Conservation (phyloP, 169 alveolate species). For the Eimeria necatrix region DNA sequence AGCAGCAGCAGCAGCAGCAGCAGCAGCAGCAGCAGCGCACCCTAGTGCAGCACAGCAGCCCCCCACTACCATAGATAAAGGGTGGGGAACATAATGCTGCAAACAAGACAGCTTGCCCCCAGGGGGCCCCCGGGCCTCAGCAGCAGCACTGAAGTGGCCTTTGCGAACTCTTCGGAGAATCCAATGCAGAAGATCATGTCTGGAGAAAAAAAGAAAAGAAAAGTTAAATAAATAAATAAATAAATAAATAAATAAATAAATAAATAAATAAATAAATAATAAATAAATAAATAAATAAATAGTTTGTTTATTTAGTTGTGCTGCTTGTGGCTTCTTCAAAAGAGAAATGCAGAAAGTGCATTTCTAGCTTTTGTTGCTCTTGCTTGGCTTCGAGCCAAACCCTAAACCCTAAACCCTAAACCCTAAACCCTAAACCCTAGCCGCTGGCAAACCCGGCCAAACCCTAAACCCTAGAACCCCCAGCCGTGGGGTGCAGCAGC, state of each 20-base stretch:
- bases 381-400: neutral
- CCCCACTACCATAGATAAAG: constrained; percentile 28
- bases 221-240: neutral
- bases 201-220: neutral
- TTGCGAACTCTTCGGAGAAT: constrained; percentile 10
- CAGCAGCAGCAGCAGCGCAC: neutral
- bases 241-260: no score
- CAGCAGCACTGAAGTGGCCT: neutral
- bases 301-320: no score
- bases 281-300: no score
- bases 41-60: constrained; percentile 44
- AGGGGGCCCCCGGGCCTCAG: constrained; percentile 15
- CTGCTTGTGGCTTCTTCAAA: no score
- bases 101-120: neutral
- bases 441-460: neutral
- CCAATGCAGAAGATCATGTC: constrained; percentile 38
- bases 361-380: no score
- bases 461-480: neutral
- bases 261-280: no score
- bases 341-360: no score
- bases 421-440: neutral
- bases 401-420: neutral
- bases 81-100: neutral
- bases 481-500: no score
- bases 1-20: constrained; percentile 1